phyloP scores from a whole-genome alignment of 345 rosid species.

The Lumnitzera littorea region DNA sequence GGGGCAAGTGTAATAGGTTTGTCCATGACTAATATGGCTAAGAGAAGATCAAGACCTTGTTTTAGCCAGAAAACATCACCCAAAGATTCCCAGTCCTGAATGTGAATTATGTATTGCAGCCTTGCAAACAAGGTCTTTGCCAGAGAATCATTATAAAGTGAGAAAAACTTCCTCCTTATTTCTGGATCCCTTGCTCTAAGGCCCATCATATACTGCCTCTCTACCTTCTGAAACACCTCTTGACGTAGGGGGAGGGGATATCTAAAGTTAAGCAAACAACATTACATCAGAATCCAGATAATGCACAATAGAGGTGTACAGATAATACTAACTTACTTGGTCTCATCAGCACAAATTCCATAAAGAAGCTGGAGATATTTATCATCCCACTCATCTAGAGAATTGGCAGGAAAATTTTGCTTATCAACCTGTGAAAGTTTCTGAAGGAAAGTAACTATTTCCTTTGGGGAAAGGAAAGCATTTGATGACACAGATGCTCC shows the following conservation, averaged over 20 bases:
- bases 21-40: conserved; percentile 80
- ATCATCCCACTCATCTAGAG: conserved; percentile 85
- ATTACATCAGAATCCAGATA: conserved; percentile 1
- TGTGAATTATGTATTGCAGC: conserved; percentile 78
- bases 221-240: conserved; percentile 95
- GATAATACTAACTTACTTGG: conserved; percentile 37
- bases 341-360: conserved; percentile 83
- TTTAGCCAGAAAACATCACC: conserved; percentile 99
- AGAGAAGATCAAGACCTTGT: conserved; percentile 96
- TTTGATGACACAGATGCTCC: conserved; percentile 41
- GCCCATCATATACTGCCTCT: conserved; percentile 96
- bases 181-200: conserved; percentile 93
- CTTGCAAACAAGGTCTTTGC: conserved; percentile 68
- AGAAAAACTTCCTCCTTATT: conserved; percentile 76
- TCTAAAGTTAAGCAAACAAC: conserved; percentile 38
- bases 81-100: conserved; percentile 98
- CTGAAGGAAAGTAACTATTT: conserved; percentile 71
- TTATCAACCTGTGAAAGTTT: conserved; percentile 91
- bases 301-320: not conserved
- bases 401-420: conserved; percentile 58
- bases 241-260: conserved; percentile 59
- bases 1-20: conserved; percentile 93
- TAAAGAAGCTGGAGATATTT: conserved; percentile 90
- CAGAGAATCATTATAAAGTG: conserved; percentile 79
- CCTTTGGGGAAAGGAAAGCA: conserved; percentile 66